These are phyloP conservation scores for Neurospora sp. DNA, from an alignment of 495 filamentous ascomycete genomes.

Conservation along the genomic window DNA sequence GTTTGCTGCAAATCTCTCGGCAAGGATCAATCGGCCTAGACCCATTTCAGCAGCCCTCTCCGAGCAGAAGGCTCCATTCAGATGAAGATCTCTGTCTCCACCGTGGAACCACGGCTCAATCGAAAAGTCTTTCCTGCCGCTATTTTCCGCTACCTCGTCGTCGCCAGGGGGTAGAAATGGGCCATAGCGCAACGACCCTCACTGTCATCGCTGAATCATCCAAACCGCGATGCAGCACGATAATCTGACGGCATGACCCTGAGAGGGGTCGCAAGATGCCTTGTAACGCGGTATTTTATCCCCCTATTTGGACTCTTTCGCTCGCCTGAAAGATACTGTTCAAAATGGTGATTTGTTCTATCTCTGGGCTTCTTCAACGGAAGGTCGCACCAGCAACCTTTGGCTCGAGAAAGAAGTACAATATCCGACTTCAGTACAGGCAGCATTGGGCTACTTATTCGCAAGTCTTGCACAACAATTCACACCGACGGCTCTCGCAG, in stretches of 20 bases:
- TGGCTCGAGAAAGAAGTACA: not conserved
- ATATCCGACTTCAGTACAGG: not conserved
- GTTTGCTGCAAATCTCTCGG: conserved; percentile 18
- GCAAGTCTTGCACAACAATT: not conserved
- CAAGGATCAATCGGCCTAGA: conserved; percentile 17
- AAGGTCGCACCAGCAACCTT: not conserved
- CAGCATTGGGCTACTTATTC: not conserved
- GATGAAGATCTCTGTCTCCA: conserved; percentile 29
- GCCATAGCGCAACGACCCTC: not conserved
- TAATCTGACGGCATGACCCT: conserved; percentile 9
- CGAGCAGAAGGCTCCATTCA: conserved; percentile 27
- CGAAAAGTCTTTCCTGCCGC: conserved; percentile 14
- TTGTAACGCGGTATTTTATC: not conserved
- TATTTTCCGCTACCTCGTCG: conserved; percentile 14
- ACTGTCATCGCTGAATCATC: conserved; percentile 20
- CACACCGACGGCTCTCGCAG: not conserved
- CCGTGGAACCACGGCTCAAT: conserved; percentile 15
- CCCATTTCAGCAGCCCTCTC: conserved; percentile 29
- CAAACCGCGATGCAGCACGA: conserved; percentile 12
- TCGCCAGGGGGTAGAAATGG: not conserved
- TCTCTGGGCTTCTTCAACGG: not conserved
- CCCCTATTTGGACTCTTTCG: not conserved
- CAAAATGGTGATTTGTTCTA: not conserved
- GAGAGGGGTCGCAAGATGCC: not conserved
- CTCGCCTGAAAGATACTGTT: not conserved